Evolutionary conservation across 129 eudicot species (phyloP).

Genomic region (Escallonia herrerae): DNA sequence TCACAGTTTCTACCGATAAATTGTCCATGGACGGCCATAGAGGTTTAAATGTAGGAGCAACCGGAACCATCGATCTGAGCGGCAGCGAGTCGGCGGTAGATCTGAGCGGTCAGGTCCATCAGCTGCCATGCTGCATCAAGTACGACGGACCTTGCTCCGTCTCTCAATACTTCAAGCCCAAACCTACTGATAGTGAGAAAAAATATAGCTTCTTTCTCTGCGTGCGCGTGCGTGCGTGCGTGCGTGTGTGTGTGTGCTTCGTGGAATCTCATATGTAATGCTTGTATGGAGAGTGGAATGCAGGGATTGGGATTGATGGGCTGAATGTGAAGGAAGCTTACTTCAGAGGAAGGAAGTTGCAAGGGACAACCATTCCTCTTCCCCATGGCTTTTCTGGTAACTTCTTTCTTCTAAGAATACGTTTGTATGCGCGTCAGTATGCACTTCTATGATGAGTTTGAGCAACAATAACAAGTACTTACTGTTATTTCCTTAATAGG

Average conservation of each 20-base stretch:
- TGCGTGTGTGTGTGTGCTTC: background rate
- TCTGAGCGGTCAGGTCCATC: slow-evolving; percentile 73
- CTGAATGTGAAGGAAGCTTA: slow-evolving; percentile 70
- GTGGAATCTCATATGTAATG: background rate
- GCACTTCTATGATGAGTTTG: no score
- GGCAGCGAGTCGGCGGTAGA: slow-evolving; percentile 28
- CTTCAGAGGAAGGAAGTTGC: slow-evolving; percentile 89
- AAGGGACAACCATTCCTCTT: slow-evolving; percentile 63
- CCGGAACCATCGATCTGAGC: slow-evolving; percentile 39
- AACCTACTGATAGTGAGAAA: slow-evolving; percentile 43
- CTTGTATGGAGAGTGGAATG: background rate
- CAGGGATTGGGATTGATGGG: slow-evolving; percentile 75
- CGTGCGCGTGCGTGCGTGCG: background rate
- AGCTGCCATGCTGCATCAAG: slow-evolving; percentile 91
- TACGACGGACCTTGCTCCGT: slow-evolving; percentile 64
- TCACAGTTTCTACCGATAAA: background rate
- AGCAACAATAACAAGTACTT: no score
- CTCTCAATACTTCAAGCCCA: slow-evolving; percentile 83
- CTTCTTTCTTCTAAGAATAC: background rate
- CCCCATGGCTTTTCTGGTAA: slow-evolving; percentile 79
- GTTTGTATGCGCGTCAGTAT: no score
- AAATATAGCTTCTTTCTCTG: background rate
- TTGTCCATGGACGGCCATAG: background rate
- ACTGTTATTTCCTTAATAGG: no score
- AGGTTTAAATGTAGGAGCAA: slow-evolving; percentile 8